Evolutionary conservation across 169 alveolate species (phyloP), one percentile per base, ranked within the genome.

Genomic region (Plasmodium yoelii): DNA sequence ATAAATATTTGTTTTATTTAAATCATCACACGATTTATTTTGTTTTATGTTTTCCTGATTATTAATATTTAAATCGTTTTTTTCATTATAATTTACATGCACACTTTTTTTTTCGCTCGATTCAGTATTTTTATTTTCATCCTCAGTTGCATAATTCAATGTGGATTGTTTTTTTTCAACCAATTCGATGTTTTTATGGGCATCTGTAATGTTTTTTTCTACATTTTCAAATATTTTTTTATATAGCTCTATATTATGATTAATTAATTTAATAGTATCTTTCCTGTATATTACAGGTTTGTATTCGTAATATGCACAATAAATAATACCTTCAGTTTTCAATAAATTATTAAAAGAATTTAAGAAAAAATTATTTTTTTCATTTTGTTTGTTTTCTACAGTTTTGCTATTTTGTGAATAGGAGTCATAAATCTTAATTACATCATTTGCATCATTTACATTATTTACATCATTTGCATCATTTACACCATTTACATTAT

Each of bases 241-340:
- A 53, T 80, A 80, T 34, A 53, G 19, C n/a, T 80, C 34, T 56
- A 59, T 26, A 46, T 80, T 80, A 65, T 67, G n/a, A 49, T 67
- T 80, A 65, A 80, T 67, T 9, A 80, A 28, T 67, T 80, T 65
- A 34, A 80, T 69, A 55, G 90, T 80, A 24, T 80, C 90, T 61
- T 80, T 80, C 49, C 90, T 64, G 26, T 80, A 80, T 15, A 80
- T 51, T 0, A 61, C 46, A 26, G 90, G 90, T 65, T 80, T 60
- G 46, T 80, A 80, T 80, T 80, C 90, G 53, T 80, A 80, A 69
- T 80, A 80, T 53, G 82, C 90, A 15, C 42, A 65, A 67, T 80
- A 80, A 65, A 80, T 80, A 24, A 80, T 60, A 18, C 90, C 90
- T 80, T 80, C 90, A 5, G 49, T 80, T 69, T 5, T 65, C 56